Evolutionary conservation across 495 filamentous ascomycete species (phyloP), one percentile per base, ranked within the genome.

Genomic region (Tetracladium marchalianum): DNA sequence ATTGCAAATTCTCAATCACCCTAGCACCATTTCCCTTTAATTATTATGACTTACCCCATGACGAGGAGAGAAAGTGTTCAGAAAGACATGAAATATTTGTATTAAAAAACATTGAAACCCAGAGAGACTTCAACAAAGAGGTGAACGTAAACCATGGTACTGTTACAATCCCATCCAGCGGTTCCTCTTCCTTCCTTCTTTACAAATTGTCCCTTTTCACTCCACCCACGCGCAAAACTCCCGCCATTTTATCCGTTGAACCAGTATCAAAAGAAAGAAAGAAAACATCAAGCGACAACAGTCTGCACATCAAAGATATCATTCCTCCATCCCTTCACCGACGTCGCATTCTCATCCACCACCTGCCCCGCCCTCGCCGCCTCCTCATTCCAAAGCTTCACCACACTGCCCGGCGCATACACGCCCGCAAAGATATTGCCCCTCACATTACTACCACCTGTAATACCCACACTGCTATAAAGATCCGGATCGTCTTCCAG

Each of bases 311-410:
- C 79, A 63, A 97, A 95, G 13, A 95, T 80, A 34, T 75, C 80
- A 64, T 95, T 95, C 35, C 84, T 68, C 90, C 90, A 95, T 0
- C 85, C 85, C 37, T 76, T 72, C 18, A 70, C 71, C n/a, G n/a
- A n/a, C n/a, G n/a, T n/a, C 15, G 72, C 72, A 41, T 80, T 81
- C 22, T 80, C 75, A 35, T 82, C 76, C 31, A 85, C 71, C 33
- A 73, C 65, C 59, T 84, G 78, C 1, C 60, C 63, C 2, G 86
- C 89, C 48, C 71, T 66, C 27, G 64, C 64, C 0, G 80, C 86
- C 60, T 93, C 82, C 35, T 89, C 85, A 46, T 88, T 74, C 86
- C 87, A 95, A 17, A 90, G 58, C 67, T 86, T 87, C 31, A 90
- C 82, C 9, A 95, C 63, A 61, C 87, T 93, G 0, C 87, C 89